Base-by-base conservation (phyloP, 129 eudicot genomes). In the Ambrosia trifida region DNA sequence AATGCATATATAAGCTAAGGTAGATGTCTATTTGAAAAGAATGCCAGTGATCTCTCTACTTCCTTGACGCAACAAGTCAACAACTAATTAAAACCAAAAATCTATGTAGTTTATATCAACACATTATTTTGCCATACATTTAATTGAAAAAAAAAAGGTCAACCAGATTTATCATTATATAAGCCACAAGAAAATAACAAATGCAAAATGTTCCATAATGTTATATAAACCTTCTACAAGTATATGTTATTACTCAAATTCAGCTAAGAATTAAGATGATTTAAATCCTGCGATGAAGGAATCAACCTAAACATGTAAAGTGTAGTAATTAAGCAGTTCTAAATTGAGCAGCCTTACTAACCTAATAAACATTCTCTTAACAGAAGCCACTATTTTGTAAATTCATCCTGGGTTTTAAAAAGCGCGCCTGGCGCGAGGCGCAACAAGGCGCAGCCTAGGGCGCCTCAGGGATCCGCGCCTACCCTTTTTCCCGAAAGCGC, bases 211-310 rank as follows among this genome's bases (percentile, higher is more conserved):
- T 52, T 59, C 76, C 59, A 45, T 19, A 43, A 11, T 41, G 18
- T 75, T 8, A 66, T 67, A 20, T 44, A 75, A 67, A 18, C 40
- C 61, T 45, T 67, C 68, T 11, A 44, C 46, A 57, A 11, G n/a
- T 31, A 56, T 31, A 66, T 33, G 14, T 66, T 66, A 24, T 24
- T 28, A 17, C 7, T 33, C 28, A 53, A 69, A 41, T 54, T 41
- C 38, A 11, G 33, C 12, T 3, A 41, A 40, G 47, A 11, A 20
- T 11, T 3, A 41, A 40, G 47, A 24, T 8, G 44, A 65, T 6
- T 8, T 2, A 11, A 65, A 38, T 20, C 3, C 19, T 24, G 66
- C 4, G 32, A 30, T 60, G 20, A 17, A 45, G 13, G 47, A 5
- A 72, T 11, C 17, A 72, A 60, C 17, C n/a, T 31, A n/a, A 5